Base-by-base conservation (phyloP, 805 yeast species). In the Sugiyamaella boreocaroliniensis region DNA sequence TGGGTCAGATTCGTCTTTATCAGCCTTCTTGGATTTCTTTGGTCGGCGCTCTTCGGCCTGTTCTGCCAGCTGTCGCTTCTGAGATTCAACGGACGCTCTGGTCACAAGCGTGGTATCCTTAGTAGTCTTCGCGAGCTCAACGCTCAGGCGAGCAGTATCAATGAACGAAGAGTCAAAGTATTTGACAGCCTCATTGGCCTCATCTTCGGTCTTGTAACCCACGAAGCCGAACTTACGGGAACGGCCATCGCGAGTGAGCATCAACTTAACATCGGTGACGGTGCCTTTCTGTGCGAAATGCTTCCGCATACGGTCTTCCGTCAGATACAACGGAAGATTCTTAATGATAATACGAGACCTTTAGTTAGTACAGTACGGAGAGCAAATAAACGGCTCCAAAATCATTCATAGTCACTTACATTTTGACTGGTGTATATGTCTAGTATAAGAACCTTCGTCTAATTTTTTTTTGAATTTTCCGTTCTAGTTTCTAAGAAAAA, bases 141-240 rank as follows among this genome's bases (percentile, higher is more conserved):
- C 98, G 45, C 81, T 82, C 16, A 93, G 77, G 60, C 78, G 80
- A 1, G 95, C 76, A 1, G 97, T 89, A 62, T 88, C 93, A 53
- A 93, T 81, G 66, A 81, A 93, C 1, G 95, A 79, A 7, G 78
- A 76, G 69, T 93, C 75, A 68, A 85, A 90, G 68, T 78, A 89
- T 47, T 71, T 75, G 6, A 83, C 92, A 0, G 97, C 96, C 45
- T 74, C 77, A 48, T 76, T 79, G 0, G 99, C 98, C 62, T 86
- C 96, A 11, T 71, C 76, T 16, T 70, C 74, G n/a, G 81, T 74
- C 61, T 81, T 83, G 68, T 79, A 93, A 0, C 99, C 99, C 49
- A 93, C 74, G 62, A 93, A 93, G 6, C 96, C 98, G 74, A 93
- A 93, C 61, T 95, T 76, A 69, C 99, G 80, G 9, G 96, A 86